Base-by-base conservation (phyloP, 768 basidiomycete genomes). In the Russula abietina region DNA sequence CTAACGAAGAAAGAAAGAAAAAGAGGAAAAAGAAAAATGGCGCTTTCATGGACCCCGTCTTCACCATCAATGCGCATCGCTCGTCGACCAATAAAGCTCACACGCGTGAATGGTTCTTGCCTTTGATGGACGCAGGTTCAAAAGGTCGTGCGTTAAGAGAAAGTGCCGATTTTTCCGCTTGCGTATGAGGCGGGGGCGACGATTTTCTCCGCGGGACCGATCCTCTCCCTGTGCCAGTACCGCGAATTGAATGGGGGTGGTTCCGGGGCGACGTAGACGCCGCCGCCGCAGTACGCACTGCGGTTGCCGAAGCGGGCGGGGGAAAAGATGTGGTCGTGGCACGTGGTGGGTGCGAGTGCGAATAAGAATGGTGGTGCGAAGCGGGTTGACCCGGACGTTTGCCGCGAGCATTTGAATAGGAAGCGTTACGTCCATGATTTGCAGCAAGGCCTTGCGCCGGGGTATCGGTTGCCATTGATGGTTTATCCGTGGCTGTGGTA, bases 61-160 rank as follows among this genome's bases (percentile, higher is more conserved):
- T 43, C 11, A 28, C 26, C 45, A 11, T 48, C 12, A 28, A 0
- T 24, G 12, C 9, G 19, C 41, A 43, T 19, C 10, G 2, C 38
- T n/a, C 17, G 28, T 28, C 11, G 17, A 19, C 10, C 19, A n/a
- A 7, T 41, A 2, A 11, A 17, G 38, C 38, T 33, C 28, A 46
- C 57, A 19, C 11, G 30, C 55, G 55, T 9, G 57, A 24, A 14
- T 24, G 46, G 17, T 24, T 51, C 19, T 65, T 65, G 46, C 59
- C 56, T n/a, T 65, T 65, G 26, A 53, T 70, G 26, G 65, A 71
- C 2, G 71, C 75, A 2, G 82, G 83, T 67, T 84, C 83, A 58
- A 84, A 85, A 17, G 82, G 79, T 4, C 78, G 75, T 2, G 83
- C 83, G 43, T 77, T 79, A 61, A 79, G 78, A 11, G 83, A 84